A percentile compares a stretch with the other conserved stretches of the same genome.
Conservation (phyloP, 2,329 filamentous ascomycete genomes). For the Penicillium thymicola region DNA sequence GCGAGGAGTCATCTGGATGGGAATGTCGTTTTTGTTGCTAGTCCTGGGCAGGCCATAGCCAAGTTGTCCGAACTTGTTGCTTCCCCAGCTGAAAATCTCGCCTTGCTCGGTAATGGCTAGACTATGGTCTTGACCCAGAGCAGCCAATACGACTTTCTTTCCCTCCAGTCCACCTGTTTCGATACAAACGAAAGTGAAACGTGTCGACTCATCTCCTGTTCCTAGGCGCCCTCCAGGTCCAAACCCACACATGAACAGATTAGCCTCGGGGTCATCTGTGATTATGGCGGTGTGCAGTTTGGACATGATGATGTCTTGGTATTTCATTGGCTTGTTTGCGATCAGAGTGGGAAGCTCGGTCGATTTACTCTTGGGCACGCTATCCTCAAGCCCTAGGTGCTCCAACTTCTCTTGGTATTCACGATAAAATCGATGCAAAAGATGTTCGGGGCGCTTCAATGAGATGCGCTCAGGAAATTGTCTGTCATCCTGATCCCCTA, state of each 20-base stretch:
- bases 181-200: constrained; percentile 81
- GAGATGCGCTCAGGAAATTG: constrained; percentile 85
- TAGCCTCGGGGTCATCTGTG: constrained; percentile 81
- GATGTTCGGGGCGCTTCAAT: constrained; percentile 71
- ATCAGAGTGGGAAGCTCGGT: constrained; percentile 69
- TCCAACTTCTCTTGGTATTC: constrained; percentile 55
- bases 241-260: constrained; percentile 89
- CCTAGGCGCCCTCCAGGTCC: constrained; percentile 87
- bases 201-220: constrained; percentile 82
- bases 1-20: constrained; percentile 74
- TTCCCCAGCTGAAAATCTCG: constrained; percentile 94
- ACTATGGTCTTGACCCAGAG: constrained; percentile 87
- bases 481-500: constrained; percentile 93
- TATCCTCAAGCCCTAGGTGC: constrained; percentile 21
- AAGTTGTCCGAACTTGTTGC: constrained; percentile 79
- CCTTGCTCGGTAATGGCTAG: constrained; percentile 80
- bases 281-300: constrained; percentile 89
- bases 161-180: constrained; percentile 69
- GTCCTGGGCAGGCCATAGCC: constrained; percentile 72
- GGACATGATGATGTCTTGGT: constrained; percentile 80
- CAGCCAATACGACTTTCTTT: constrained; percentile 71
- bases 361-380: constrained; percentile 33
- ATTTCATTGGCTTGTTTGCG: constrained; percentile 66
- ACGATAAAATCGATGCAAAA: constrained; percentile 69
- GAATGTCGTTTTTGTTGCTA: constrained; percentile 70